phyloP scores from a whole-genome alignment of 164 flowering plant species.

The Piper betle region DNA sequence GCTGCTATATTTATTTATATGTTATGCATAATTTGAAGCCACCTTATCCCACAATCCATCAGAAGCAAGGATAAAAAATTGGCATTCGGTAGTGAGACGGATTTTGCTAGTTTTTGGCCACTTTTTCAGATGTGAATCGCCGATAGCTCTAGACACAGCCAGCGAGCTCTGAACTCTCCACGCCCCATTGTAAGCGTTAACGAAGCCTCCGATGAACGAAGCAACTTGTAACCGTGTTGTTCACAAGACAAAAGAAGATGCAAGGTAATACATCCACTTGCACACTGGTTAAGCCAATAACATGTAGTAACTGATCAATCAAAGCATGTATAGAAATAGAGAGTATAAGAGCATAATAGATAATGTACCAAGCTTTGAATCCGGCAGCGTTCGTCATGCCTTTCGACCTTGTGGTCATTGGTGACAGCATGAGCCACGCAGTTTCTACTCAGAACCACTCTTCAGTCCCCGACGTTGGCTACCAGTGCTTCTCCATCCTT shows the following conservation, averaged over 20 bases:
- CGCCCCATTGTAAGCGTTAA: conserved; percentile 23
- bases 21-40: background rate
- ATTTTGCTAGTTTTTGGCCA: conserved; percentile 36
- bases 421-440: conserved; percentile 35
- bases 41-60: conserved; percentile 73
- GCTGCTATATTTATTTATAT: background rate
- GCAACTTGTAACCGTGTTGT: background rate
- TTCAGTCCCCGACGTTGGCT: conserved; percentile 50
- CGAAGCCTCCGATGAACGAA: conserved; percentile 25
- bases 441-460: conserved; percentile 42
- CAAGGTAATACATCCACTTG: no score
- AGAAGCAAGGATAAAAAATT: conserved; percentile 47
- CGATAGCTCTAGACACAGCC: conserved; percentile 50
- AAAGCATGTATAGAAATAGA: background rate
- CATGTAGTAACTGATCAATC: background rate
- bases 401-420: conserved; percentile 25
- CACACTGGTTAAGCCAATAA: no score
- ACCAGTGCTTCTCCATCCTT: conserved; percentile 23
- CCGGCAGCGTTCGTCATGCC: conserved; percentile 57
- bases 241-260: no score
- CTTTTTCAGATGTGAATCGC: conserved; percentile 38
- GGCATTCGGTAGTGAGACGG: conserved; percentile 21
- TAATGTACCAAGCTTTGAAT: conserved; percentile 27
- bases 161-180: conserved; percentile 52
- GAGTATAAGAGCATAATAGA: background rate